Base-by-base conservation (phyloP, 305 asterid genomes). In the Rubia peregrina region DNA sequence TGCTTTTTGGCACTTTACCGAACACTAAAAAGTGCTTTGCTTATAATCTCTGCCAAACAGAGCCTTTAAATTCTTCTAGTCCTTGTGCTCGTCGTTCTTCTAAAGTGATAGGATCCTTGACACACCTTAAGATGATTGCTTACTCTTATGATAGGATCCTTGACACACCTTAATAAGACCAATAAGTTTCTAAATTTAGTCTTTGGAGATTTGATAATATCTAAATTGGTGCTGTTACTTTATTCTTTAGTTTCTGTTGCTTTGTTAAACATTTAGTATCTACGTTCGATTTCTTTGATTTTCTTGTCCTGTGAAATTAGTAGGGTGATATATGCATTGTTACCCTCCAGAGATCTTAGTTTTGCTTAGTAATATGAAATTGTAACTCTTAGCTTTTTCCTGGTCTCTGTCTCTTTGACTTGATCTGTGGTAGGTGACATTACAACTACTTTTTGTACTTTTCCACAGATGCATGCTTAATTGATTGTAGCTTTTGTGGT, bases 401-500 rank as follows among this genome's bases (percentile, higher is more conserved):
- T 33, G 46, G 46, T 2, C 38, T 62, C n/a, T 61, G n/a, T 33
- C 22, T 5, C 33, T 62, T 24, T 22, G 9, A 22, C 41, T 66
- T 14, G 17, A 0, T 66, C 13, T 24, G 40, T 10, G 57, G 11
- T 9, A 48, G 14, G n/a, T 19, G 12, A 10, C 16, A n/a, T 65
- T 17, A 44, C 9, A n/a, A 5, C 10, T 49, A 22, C 30, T 36
- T 6, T 44, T 38, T 44, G 75, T 76, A 62, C 70, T 72, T 62
- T 5, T 77, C 77, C 65, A 65, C 90, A 91, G 98, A 92, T 90
- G 96, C 98, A 75, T 86, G 95, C 78, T 83, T 92, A 85, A 77
- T 90, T 66, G 90, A 85, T 79, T 88, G 96, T 76, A 92, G 95
- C 90, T 85, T 92, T 69, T 89, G 97, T 26, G 95, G 95, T 61